phyloP scores from a whole-genome alignment of 2,329 filamentous ascomycete species.

The Hypoxylon rubiginosum region DNA sequence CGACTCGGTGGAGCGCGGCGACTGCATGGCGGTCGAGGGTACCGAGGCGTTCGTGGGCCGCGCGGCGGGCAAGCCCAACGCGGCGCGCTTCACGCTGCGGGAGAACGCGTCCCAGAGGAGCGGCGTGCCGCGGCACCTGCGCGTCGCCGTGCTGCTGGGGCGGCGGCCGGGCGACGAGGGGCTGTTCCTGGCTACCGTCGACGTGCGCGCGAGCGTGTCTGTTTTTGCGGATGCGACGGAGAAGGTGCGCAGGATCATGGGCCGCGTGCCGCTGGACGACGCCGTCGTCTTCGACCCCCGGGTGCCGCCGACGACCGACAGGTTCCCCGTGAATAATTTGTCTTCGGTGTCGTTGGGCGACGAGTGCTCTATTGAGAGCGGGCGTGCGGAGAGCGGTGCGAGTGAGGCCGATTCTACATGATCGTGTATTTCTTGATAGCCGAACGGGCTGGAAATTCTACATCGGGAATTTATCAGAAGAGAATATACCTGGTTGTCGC shows the following conservation, averaged over 20 bases:
- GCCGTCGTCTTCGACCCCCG: constrained; percentile 23
- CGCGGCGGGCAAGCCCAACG: constrained; percentile 21
- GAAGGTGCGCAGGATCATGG: constrained; percentile 17
- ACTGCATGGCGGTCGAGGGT: constrained; percentile 23
- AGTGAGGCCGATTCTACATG: constrained; percentile 1
- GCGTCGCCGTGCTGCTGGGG: constrained; percentile 21
- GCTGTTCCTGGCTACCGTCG: constrained; percentile 13
- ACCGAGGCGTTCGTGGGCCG: constrained; percentile 11
- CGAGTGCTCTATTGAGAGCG: constrained; percentile 22
- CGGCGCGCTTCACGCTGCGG: constrained; percentile 23
- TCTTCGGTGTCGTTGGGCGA: constrained; percentile 8
- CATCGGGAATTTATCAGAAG: not conserved
- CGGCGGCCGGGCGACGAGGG: constrained; percentile 2
- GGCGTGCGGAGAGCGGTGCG: not conserved
- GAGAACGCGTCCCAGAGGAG: constrained; percentile 24
- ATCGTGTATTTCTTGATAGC: not conserved
- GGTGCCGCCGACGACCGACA: constrained; percentile 26
- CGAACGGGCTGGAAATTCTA: not conserved
- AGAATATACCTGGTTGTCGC: too few relatives aligned
- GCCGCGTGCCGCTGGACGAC: constrained; percentile 19
- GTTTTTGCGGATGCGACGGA: constrained; percentile 13
- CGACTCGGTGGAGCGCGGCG: constrained; percentile 7
- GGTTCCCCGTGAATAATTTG: constrained; percentile 15
- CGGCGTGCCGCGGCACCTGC: constrained; percentile 19
- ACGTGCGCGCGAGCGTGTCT: constrained; percentile 14